A percentile compares a stretch with the other conserved stretches of the same genome.
These are phyloP conservation scores for Nannizziopsis arthrosporioides DNA, from an alignment of 2,329 filamentous ascomycete genomes.

Conservation along the genomic window DNA sequence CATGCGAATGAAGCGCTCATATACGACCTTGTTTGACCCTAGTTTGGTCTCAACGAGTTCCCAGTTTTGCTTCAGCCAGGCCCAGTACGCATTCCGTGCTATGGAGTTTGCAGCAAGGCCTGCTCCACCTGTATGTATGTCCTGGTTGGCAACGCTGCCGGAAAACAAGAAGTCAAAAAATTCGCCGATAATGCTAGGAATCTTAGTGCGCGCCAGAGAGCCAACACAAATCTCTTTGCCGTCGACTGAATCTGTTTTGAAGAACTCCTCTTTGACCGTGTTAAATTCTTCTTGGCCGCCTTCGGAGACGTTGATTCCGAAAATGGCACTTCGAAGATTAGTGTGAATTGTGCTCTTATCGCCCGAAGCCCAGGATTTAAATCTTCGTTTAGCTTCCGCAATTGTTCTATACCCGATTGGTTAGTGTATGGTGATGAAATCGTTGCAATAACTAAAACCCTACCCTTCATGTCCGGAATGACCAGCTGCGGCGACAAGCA, in stretches of 20 bases:
- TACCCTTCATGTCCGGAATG: slow-evolving; percentile 63
- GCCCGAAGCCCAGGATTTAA: slow-evolving; percentile 62
- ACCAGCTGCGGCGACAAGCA: slow-evolving; percentile 65
- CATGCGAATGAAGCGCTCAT: slow-evolving; percentile 77
- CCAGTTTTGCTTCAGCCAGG: slow-evolving; percentile 79
- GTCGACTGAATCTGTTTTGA: slow-evolving; percentile 70
- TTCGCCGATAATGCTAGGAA: slow-evolving; percentile 54
- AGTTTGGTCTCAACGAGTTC: slow-evolving; percentile 58
- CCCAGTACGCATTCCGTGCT: slow-evolving; percentile 67
- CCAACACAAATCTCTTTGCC: slow-evolving; percentile 76
- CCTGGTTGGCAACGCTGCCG: slow-evolving; percentile 70
- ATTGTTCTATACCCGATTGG: slow-evolving; percentile 42
- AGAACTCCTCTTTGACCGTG: slow-evolving; percentile 73
- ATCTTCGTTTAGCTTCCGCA: slow-evolving; percentile 64
- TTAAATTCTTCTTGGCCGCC: slow-evolving; percentile 58
- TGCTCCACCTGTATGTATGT: slow-evolving; percentile 72
- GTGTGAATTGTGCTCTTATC: slow-evolving; percentile 60
- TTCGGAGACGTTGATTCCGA: slow-evolving; percentile 64
- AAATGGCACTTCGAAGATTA: slow-evolving; percentile 68
- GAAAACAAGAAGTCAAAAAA: slow-evolving; percentile 67
- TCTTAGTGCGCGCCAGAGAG: slow-evolving; percentile 62
- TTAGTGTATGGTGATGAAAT: slow-evolving; percentile 8
- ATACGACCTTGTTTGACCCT: slow-evolving; percentile 67
- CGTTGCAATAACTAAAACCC: slow-evolving; percentile 23
- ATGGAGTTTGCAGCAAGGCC: slow-evolving; percentile 61